Evolutionary conservation across 495 filamentous ascomycete species (phyloP), one percentile per base, ranked within the genome.

Genomic region (Aspergillus conjunctus): DNA sequence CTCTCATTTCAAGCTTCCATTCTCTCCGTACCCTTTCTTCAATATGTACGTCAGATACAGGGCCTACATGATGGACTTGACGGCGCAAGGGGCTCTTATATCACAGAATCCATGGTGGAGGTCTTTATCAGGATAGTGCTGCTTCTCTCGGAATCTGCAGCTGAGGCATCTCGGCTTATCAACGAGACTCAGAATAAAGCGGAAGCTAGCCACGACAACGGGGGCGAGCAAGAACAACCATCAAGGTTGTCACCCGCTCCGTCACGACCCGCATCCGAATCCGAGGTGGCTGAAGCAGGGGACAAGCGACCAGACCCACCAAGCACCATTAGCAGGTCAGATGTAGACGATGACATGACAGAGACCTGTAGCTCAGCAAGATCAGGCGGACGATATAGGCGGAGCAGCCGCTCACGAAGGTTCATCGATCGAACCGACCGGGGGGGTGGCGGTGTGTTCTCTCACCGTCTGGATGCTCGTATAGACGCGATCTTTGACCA

Each of bases 41-140:
- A 17, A 7, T 54, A 8, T 14, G 15, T 9, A 22, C 6, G 10
- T n/a, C 58, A 37, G 22, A 44, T 60, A 10, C 49, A 54, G 26
- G 30, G 32, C n/a, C 4, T 60, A 5, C 58, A 21, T 14, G 39
- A 60, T 46, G 58, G 58, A 12, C 2, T 45, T 4, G 21, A 17
- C 18, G 51, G 51, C 5, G 50, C 41, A 2, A 49, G 3, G 8
- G 8, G n/a, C 18, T 34, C n/a, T 10, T 51, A 44, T 39, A 54
- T 60, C 18, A 12, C 49, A 37, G 6, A 21, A n/a, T 60, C 58
- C n/a, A 46, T 60, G 26, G 51, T 60, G 12, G 26, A 54, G 21
- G 51, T 50, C 21, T 60, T 60, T 33, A 22, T 60, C 41, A 8
- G 54, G 22, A 15, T 54, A 22, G 58, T 60, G 8, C 20, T 54